A percentile compares a stretch with the other conserved stretches of the same genome.
These are phyloP conservation scores for Sphagnum contortum DNA, from an alignment of 225 moss, liverwort and hornwort genomes.

Conservation along the genomic window DNA sequence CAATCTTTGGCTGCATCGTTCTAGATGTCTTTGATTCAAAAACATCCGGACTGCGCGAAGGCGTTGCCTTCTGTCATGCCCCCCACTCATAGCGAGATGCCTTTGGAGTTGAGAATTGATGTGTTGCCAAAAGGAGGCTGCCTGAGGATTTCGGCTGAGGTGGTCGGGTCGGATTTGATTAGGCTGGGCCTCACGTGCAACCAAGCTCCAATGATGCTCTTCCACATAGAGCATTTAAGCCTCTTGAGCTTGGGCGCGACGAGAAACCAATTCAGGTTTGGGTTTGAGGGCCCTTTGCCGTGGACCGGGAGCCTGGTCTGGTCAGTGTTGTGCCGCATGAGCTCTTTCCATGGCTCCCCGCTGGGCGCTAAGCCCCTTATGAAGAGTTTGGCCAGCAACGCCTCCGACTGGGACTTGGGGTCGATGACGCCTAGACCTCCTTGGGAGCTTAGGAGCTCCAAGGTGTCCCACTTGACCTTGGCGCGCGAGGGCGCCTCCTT, in stretches of 20 bases:
- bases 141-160: background rate
- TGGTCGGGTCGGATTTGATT: background rate
- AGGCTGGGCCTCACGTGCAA: background rate
- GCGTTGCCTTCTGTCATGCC: too few species aligned
- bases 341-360: background rate
- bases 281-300: background rate
- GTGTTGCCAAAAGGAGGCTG: background rate
- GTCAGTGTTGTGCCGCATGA: background rate
- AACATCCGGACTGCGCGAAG: too few species aligned
- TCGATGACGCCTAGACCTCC: background rate
- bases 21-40: too few species aligned
- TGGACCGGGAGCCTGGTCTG: background rate
- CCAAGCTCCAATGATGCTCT: background rate
- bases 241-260: too few species aligned
- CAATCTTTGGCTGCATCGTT: too few species aligned
- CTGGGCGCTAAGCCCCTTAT: background rate
- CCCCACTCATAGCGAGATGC: background rate
- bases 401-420: background rate
- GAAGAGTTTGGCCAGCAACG: background rate
- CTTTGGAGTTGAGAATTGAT: background rate
- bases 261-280: background rate
- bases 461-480: too few species aligned
- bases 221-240: too few species aligned
- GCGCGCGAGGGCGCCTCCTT: too few species aligned
- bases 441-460: too few species aligned